These are phyloP conservation scores for Lolium rigidum DNA, from an alignment of 176 grass and related monocot species.

Conservation along the genomic window DNA sequence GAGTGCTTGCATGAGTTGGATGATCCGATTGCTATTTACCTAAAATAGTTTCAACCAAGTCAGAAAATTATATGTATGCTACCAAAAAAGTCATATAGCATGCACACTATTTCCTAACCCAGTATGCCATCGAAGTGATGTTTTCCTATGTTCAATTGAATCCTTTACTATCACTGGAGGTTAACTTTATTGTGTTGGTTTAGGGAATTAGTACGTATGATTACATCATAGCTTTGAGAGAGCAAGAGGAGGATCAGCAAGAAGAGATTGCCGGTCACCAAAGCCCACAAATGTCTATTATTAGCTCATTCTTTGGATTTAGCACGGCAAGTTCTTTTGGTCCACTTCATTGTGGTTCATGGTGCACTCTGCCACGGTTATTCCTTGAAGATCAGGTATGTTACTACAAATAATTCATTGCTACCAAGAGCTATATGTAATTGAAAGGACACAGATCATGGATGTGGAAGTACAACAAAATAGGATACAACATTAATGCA, in stretches of 20 bases:
- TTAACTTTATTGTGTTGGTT: conserved; percentile 6
- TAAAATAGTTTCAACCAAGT: neutral
- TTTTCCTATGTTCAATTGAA: conserved; percentile 11
- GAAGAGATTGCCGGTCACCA: conserved; percentile 78
- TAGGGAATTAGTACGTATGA: conserved; percentile 98
- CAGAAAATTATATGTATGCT: neutral
- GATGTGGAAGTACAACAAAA: neutral
- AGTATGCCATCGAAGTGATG: neutral
- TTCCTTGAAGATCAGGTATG: conserved; percentile 98
- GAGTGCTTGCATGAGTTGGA: no score
- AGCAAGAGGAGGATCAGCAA: conserved; percentile 90
- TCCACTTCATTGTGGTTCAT: conserved; percentile 83
- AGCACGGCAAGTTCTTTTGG: conserved; percentile 97
- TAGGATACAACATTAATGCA: neutral
- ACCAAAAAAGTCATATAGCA: neutral
- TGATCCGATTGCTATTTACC: no score
- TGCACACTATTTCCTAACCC: neutral
- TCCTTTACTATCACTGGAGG: neutral
- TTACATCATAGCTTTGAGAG: conserved; percentile 98
- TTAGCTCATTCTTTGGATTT: conserved; percentile 93
- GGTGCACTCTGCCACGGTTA: conserved; percentile 93
- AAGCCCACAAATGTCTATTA: conserved; percentile 94
- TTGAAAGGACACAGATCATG: neutral
- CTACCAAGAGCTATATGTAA: conserved; percentile 1
- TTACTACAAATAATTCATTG: conserved; percentile 21